phyloP scores from a whole-genome alignment of 2,329 filamentous ascomycete species.

The Phoma sp. region DNA sequence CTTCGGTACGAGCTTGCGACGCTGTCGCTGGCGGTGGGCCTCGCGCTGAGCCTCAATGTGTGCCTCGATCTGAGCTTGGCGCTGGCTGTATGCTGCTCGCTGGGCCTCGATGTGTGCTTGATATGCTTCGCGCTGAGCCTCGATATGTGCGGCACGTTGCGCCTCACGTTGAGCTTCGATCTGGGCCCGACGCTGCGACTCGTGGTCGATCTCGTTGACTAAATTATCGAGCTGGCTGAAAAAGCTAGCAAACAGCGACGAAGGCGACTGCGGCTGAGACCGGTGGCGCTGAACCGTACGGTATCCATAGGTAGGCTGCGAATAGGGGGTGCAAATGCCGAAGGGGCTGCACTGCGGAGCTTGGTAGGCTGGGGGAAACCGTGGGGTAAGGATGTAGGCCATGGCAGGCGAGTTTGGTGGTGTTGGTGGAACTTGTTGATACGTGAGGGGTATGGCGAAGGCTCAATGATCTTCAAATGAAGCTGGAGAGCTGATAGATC shows the following conservation, averaged over 20 bases:
- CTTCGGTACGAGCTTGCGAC: slow-evolving; percentile 39
- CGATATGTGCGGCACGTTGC: slow-evolving; percentile 26
- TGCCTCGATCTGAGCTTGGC: slow-evolving; percentile 27
- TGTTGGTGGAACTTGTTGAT: slow-evolving; percentile 1
- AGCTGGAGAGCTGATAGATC: slow-evolving; percentile 29
- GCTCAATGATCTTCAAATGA: slow-evolving; percentile 23
- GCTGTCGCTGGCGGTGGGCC: slow-evolving; percentile 36
- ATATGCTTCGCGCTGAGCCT: slow-evolving; percentile 36
- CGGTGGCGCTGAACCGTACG: slow-evolving; percentile 11
- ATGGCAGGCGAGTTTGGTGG: slow-evolving; percentile 27
- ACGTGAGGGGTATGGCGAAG: slow-evolving; percentile 13
- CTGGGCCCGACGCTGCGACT: slow-evolving; percentile 33
- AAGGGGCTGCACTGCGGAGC: slow-evolving; percentile 38
- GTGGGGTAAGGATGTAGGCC: slow-evolving; percentile 45
- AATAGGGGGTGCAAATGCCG: slow-evolving; percentile 30
- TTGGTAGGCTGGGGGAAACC: slow-evolving; percentile 40
- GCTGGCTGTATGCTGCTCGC: slow-evolving; percentile 22
- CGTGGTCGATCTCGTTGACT: slow-evolving; percentile 41
- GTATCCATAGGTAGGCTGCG: slow-evolving; percentile 28
- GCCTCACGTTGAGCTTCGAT: slow-evolving; percentile 28
- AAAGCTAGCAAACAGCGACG: slow-evolving; percentile 41
- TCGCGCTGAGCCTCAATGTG: slow-evolving; percentile 39
- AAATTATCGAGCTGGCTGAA: slow-evolving; percentile 43
- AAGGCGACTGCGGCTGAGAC: slow-evolving; percentile 19
- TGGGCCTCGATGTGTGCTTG: slow-evolving; percentile 33